Base-by-base conservation (phyloP, 352 stramenopile genomes). In the Globisporangium cederbergense region DNA sequence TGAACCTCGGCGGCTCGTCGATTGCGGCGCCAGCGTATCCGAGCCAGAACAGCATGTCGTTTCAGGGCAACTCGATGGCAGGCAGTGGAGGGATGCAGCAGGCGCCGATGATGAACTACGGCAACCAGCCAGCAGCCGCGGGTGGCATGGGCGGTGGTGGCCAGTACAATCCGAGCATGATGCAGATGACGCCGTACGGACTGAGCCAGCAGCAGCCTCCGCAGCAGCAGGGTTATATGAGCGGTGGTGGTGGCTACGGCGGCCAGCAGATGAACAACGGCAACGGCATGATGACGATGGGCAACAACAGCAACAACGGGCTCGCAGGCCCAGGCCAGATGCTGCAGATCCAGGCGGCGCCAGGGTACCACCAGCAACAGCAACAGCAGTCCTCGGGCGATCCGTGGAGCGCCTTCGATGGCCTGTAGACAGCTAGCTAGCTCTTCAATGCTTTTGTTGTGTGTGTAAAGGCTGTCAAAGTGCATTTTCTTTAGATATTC, bases 361-460 rank as follows among this genome's bases (percentile, higher is more conserved):
- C 70, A 32, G 65, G 74, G 13, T 88, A 81, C 62, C 72, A 85
- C 63, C 73, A 67, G 45, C 87, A 81, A 57, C 73, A 68, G 7
- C 76, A 81, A 25, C 75, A 83, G 60, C 47, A 57, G 49, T 67
- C 73, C 50, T 46, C 70, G 49, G 43, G 51, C 30, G 85, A 95
- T 66, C 83, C 80, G 64, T 95, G 92, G 75, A 91, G 83, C 52
- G 84, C 86, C 20, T 95, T 95, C 58, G 77, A 91, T 56, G 82
- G 79, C 18, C 68, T 95, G 66, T 95, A 79, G 59, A 57, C 52
- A 43, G 22, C n/a, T 28, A 3, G 1, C 8, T 60, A 42, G 2
- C 54, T 56, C 16, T 25, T 56, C 22, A 16, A 11, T 52, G 55
- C 55, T 60, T 38, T 36, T n/a, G 40, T 28, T 32, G 13, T 13